Evolutionary conservation across 2,329 filamentous ascomycete genomes (phyloP).

Genomic region (Fusarium pseudocircinatum): DNA sequence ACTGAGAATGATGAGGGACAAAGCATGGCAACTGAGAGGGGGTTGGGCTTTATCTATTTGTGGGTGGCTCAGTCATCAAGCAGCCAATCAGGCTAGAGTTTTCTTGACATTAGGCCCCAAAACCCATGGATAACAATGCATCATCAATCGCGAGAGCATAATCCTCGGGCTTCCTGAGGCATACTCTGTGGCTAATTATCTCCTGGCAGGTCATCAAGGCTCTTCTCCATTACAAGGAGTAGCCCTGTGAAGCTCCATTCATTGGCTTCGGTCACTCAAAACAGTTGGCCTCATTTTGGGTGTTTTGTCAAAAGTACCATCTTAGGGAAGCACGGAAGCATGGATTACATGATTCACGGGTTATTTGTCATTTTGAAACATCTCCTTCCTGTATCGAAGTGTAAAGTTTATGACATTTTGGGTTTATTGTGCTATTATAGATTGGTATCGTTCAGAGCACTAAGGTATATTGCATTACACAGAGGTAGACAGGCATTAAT

Average conservation of each 20-base stretch:
- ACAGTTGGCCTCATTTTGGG: not conserved
- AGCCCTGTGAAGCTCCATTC: not conserved
- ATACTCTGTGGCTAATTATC: not conserved
- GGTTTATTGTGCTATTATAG: not conserved
- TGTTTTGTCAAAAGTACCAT: not conserved
- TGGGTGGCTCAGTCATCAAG: not conserved
- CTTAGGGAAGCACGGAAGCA: not conserved
- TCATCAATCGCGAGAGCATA: not conserved
- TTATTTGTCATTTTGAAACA: not conserved
- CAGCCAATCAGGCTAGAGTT: constrained; percentile 14
- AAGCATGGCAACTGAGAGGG: constrained; percentile 15
- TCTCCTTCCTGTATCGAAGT: not conserved
- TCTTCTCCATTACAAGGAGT: not conserved
- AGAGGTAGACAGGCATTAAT: not conserved
- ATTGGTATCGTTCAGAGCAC: not conserved
- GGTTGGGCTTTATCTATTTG: constrained; percentile 26
- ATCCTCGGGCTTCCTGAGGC: not conserved
- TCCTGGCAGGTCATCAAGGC: not conserved
- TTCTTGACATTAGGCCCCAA: not conserved
- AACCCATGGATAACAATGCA: not conserved
- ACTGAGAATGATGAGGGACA: constrained; percentile 12
- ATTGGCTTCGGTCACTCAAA: not conserved
- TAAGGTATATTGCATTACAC: not conserved
- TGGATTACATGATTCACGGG: not conserved
- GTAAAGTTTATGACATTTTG: not conserved